Base-by-base conservation (phyloP, 306 rosid genomes). In the Castanea mollissima region DNA sequence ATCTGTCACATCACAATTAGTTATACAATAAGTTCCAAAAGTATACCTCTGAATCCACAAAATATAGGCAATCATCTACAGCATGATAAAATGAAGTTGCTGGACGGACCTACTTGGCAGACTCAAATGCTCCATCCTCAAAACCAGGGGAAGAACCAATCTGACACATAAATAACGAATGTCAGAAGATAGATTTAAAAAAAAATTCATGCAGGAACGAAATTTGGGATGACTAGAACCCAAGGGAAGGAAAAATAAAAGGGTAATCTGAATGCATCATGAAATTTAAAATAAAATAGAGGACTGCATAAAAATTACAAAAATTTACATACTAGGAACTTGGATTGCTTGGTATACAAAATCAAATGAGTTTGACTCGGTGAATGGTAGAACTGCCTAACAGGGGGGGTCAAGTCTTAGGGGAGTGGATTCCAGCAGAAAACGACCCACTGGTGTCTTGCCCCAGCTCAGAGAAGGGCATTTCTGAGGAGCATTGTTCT, bases 21-120 rank as follows among this genome's bases (percentile, higher is more conserved):
- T 6, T 67, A 35, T 13, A 18, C 49, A 19, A 35, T 35, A 6
- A 46, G 34, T 72, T 79, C 67, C 38, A 78, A 84, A 82, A 49
- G 49, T 83, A 80, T 81, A 92, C 99, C 99, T 95, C 98, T 75
- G 99, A 91, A 83, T 95, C 99, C 80, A 91, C 90, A 78, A 95
- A 82, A 86, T 92, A 95, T 74, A 95, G 85, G 90, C 88, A 95
- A 83, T 92, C 86, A 73, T 92, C 92, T 34, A 60, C 55, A 55
- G 85, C 88, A 85, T 85, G 72, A 83, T 95, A 95, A 85, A 82
- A 85, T 41, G 96, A 92, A 80, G 96, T 92, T 52, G 98, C 94
- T 31, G 99, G 99, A 35, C 92, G 88, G 80, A 91, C 87, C 87
- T 92, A 82, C 84, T 91, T 95, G 81, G 93, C 92, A 76, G 89